These are phyloP conservation scores for apple (Malus domestica) DNA, from an alignment of 306 rosid genomes.

Conservation along the genomic window ASM211411v1 NC_041789.1:24672001-24672500, in stretches of 20 bases:
- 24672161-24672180: neutral
- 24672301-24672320: too few species aligned
- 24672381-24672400: neutral
- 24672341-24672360: neutral
- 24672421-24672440: neutral
- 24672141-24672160: neutral
- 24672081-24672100: neutral
- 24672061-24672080: neutral
- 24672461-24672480: neutral
- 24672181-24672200: too few species aligned
- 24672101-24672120: neutral
- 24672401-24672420: neutral
- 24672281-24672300: fast-evolving
- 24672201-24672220: too few species aligned
- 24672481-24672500: too few species aligned
- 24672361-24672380: neutral
- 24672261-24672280: too few species aligned
- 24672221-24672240: too few species aligned
- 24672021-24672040: neutral
- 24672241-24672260: too few species aligned
- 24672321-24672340: fast-evolving
- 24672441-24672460: neutral
- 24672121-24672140: neutral
- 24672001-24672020: neutral
- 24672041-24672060: neutral